A percentile compares a stretch with the other conserved stretches of the same genome.
phyloP scores from a whole-genome alignment of 495 filamentous ascomycete genomes.

The Cenococcum geophilum region DNA sequence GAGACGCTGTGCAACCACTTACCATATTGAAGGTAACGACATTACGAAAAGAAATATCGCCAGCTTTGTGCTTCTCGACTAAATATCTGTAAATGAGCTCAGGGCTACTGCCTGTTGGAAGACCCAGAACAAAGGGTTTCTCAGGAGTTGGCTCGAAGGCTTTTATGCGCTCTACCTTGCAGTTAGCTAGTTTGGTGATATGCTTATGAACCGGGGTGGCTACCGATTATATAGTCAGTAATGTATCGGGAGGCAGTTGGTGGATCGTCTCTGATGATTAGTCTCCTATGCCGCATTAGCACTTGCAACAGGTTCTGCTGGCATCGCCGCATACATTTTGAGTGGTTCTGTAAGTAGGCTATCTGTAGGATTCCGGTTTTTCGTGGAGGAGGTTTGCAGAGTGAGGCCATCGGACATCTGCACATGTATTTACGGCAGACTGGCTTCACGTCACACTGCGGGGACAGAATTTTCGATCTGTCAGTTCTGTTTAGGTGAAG shows the following conservation, averaged over 20 bases:
- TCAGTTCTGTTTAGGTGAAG: not conserved
- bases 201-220: constrained; percentile 26
- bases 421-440: constrained; percentile 5
- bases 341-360: constrained; percentile 1
- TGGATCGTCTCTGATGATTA: constrained; percentile 73
- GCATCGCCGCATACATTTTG: constrained; percentile 23
- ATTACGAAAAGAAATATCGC: constrained; percentile 78
- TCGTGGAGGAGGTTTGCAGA: not conserved
- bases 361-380: not conserved
- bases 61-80: constrained; percentile 67
- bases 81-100: constrained; percentile 71
- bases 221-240: constrained; percentile 77
- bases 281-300: constrained; percentile 53
- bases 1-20: constrained; percentile 29
- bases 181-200: constrained; percentile 12
- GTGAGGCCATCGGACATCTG: not conserved
- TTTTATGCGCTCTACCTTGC: constrained; percentile 56
- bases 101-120: constrained; percentile 77
- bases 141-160: constrained; percentile 61
- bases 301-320: not conserved
- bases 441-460: constrained; percentile 4
- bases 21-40: constrained; percentile 92
- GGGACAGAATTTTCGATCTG: not conserved
- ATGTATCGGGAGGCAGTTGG: constrained; percentile 63
- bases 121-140: constrained; percentile 74